Evolutionary conservation across 2,329 filamentous ascomycete genomes (phyloP).

Genomic region (Cryoendolithus antarcticus): DNA sequence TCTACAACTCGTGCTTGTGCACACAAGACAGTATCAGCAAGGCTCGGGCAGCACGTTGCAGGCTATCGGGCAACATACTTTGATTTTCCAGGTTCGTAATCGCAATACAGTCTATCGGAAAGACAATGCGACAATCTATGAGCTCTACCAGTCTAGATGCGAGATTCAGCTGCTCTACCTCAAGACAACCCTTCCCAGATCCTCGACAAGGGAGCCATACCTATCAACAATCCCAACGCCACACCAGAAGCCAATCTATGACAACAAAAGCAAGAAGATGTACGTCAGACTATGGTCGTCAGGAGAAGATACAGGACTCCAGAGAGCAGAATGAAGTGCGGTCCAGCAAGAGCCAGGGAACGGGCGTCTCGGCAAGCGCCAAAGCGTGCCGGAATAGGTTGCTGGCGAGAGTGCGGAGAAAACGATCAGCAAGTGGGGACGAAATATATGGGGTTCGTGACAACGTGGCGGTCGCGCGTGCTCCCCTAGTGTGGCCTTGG

Average conservation of each 20-base stretch:
- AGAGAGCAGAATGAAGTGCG: no score
- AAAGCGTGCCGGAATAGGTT: slow-evolving; percentile 17
- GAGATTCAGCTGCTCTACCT: no score
- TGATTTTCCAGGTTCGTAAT: neutral
- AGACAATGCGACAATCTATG: no score
- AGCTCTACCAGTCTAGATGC: no score
- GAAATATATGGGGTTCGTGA: slow-evolving; percentile 2
- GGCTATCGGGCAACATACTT: neutral
- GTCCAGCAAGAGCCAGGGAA: neutral
- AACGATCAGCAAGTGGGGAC: slow-evolving; percentile 9
- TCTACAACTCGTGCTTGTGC: no score
- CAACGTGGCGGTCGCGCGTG: no score
- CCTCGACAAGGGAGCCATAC: neutral
- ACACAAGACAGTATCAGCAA: no score
- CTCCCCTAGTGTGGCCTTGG: no score
- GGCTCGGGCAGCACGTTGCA: no score
- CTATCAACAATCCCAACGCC: neutral
- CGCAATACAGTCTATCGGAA: neutral
- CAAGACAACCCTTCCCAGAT: no score
- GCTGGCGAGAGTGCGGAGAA: slow-evolving; percentile 14
- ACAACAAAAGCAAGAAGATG: slow-evolving; percentile 17
- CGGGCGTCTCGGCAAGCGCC: slow-evolving; percentile 2
- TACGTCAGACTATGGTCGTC: neutral
- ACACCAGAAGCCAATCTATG: slow-evolving; percentile 17
- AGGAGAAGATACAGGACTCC: neutral